Base-by-base conservation (phyloP, 78 protist genomes). In the Dictyostelium intermedium region DNA sequence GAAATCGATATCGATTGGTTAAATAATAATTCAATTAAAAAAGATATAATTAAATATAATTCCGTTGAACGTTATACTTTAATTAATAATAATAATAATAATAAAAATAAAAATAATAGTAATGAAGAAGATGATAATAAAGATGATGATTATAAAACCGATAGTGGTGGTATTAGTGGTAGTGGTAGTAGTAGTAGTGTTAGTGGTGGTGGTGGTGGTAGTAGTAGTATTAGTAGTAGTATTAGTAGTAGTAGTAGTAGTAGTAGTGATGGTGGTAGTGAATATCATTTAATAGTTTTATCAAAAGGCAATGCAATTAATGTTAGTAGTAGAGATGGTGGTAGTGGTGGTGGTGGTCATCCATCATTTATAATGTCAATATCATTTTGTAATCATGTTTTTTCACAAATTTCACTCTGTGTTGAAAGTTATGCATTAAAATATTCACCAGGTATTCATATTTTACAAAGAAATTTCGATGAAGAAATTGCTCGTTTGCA, bases 281-380 rank as follows among this genome's bases (percentile, higher is more conserved):
- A 99, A 85, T 89, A 91, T 60, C 91, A 92, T 91, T 50, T 99
- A 96, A 97, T 99, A 97, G 34, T 99, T 47, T 97, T 99, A 18
- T 99, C 99, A 37, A 99, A 98, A 91, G 99, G 99, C 45, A 98
- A 99, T 23, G 97, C 99, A 47, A 95, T 99, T 72, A 99, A 99
- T 97, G 92, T 99, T 50, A 99, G 99, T 78, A 98, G 99, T 96
- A 99, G 99, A 96, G 56, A 45, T 45, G 56, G 56, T 41, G 45
- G 45, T n/a, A n/a, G 4, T 4, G 43, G 43, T 39, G 4, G 4
- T 45, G 97, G 98, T 30, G 99, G 99, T 70, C 99, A 99, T 92
- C 99, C 99, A 43, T 91, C 97, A 47, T 99, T 99, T 94, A 99
- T 98, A 95, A 99, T 99, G 99, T 96, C 98, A 87, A 87, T 85